Evolutionary conservation across 495 filamentous ascomycete genomes (phyloP).

Genomic region (Trichoderma asperelloides): DNA sequence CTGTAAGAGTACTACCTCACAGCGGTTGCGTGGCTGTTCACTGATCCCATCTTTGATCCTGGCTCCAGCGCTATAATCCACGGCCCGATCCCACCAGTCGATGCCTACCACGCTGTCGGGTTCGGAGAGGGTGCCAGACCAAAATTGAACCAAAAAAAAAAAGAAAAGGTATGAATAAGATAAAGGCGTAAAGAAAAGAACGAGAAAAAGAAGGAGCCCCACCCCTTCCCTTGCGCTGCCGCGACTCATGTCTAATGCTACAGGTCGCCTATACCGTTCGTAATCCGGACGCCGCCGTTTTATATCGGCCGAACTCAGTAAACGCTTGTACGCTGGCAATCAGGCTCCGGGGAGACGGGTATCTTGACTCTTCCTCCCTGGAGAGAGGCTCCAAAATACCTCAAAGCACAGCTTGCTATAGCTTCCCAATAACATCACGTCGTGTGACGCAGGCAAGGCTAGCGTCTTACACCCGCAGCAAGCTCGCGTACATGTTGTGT

Average conservation of each 20-base stretch:
- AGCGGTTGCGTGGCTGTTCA: not conserved
- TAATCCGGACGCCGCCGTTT: not conserved
- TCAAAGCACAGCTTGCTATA: not conserved
- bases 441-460: not conserved
- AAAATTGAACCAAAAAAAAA: not conserved
- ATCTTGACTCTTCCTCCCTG: not conserved
- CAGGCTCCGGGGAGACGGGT: not conserved
- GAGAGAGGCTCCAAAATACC: not conserved
- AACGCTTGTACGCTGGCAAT: not conserved
- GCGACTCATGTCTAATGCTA: not conserved
- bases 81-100: constrained; percentile 4
- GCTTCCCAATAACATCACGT: not conserved
- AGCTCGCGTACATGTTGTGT: not conserved
- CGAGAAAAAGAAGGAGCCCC: too few relatives aligned
- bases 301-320: not conserved
- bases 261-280: not conserved
- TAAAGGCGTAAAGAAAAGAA: too few relatives aligned
- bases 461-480: constrained; percentile 5
- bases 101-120: constrained; percentile 6
- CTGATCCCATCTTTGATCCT: not conserved
- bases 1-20: not conserved
- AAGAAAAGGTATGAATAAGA: too few relatives aligned
- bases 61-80: constrained; percentile 2
- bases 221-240: not conserved
- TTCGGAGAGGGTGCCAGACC: not conserved